Percentiles rank a stretch among this genome's conserved stretches.
phyloP scores from a whole-genome alignment of 1,284 basidiomycete species.

The Coniferiporia weirii region DNA sequence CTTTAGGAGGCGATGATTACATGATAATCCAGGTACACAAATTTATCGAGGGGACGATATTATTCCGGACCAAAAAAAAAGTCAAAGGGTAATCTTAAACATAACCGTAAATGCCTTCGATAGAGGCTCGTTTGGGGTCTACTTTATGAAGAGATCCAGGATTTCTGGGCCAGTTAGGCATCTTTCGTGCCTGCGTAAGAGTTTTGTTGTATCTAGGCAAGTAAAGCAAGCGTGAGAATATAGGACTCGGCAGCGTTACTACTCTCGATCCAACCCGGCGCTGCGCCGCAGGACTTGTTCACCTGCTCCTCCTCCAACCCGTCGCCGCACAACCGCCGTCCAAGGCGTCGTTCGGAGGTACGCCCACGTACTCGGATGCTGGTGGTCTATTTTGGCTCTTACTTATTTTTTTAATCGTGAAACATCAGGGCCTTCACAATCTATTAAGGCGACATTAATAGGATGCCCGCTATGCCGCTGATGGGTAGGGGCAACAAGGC shows the following conservation, averaged over 20 bases:
- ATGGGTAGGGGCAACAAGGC: slow-evolving; percentile 55
- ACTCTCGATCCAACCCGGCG: not conserved
- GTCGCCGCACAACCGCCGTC: too few relatives aligned
- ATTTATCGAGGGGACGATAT: too few relatives aligned
- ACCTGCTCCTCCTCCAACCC: not conserved
- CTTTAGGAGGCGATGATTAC: too few relatives aligned
- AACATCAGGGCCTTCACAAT: not conserved
- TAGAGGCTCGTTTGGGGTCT: too few relatives aligned
- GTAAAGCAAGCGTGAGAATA: not conserved
- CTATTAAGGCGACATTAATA: not conserved
- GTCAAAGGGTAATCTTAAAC: too few relatives aligned
- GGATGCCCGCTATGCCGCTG: slow-evolving; percentile 9
- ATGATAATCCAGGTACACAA: too few relatives aligned
- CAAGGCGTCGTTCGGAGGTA: not conserved
- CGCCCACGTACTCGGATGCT: not conserved
- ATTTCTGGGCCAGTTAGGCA: too few relatives aligned
- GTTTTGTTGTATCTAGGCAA: not conserved
- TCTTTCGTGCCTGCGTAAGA: not conserved
- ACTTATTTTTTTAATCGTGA: not conserved
- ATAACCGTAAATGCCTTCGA: too few relatives aligned
- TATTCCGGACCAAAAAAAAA: too few relatives aligned
- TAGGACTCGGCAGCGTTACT: not conserved
- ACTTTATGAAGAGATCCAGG: too few relatives aligned
- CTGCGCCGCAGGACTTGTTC: not conserved
- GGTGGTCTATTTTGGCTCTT: not conserved